These are phyloP conservation scores for Didymella arachidicola DNA, from an alignment of 2,329 filamentous ascomycete species.

Conservation along the genomic window DNA sequence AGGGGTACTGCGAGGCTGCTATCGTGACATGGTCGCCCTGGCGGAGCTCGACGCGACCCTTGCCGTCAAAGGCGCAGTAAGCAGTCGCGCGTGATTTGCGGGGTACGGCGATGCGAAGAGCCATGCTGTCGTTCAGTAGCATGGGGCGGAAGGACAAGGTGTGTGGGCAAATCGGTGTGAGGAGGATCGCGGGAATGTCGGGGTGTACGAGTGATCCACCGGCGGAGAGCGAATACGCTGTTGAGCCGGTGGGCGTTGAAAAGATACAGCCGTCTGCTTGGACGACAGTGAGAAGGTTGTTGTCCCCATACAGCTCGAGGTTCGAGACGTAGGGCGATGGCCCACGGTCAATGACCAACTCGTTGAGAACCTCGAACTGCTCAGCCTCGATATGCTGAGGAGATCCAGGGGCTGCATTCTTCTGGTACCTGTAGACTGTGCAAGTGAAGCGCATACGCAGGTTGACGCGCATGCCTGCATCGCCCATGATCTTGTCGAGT, in stretches of 20 bases:
- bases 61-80: slow-evolving; percentile 97
- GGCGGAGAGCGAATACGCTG: slow-evolving; percentile 94
- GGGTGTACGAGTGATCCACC: slow-evolving; percentile 96
- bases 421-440: slow-evolving; percentile 81
- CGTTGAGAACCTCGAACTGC: slow-evolving; percentile 97
- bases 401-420: slow-evolving; percentile 56
- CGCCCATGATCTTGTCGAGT: slow-evolving; percentile 88
- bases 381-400: slow-evolving; percentile 81
- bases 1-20: slow-evolving; percentile 93
- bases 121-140: slow-evolving; percentile 94
- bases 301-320: slow-evolving; percentile 93
- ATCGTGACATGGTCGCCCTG: slow-evolving; percentile 97
- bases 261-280: slow-evolving; percentile 98
- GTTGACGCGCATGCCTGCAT: slow-evolving; percentile 95
- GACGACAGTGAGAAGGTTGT: slow-evolving; percentile 92
- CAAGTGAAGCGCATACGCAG: slow-evolving; percentile 99
- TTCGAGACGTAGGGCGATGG: slow-evolving; percentile 97
- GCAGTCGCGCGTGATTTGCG: slow-evolving; percentile 86
- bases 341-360: slow-evolving; percentile 96
- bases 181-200: slow-evolving; percentile 93
- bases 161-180: slow-evolving; percentile 97
- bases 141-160: slow-evolving; percentile 97
- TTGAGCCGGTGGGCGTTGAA: slow-evolving; percentile 88
- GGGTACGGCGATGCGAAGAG: slow-evolving; percentile 87
- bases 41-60: slow-evolving; percentile 89